Percentiles rank a stretch among this genome's conserved stretches.
These are phyloP conservation scores for Daldinia childiae DNA, from an alignment of 495 filamentous ascomycete species.

Conservation along the genomic window DNA sequence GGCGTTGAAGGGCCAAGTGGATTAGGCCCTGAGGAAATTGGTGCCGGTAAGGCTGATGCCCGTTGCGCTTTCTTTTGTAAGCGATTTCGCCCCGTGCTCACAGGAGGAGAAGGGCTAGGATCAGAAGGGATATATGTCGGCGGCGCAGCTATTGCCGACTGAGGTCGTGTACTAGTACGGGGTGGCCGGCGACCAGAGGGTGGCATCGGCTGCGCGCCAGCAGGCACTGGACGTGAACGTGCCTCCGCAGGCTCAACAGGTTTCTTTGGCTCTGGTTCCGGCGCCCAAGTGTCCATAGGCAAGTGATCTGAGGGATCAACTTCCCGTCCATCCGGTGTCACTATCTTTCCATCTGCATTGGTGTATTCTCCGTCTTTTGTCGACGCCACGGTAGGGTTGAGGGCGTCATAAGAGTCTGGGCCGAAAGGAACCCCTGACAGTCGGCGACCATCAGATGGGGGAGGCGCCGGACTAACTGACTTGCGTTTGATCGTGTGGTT, in stretches of 20 bases:
- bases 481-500: constrained; percentile 71
- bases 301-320: constrained; percentile 95
- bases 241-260: constrained; percentile 57
- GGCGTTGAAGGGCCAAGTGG: constrained; percentile 57
- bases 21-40: constrained; percentile 51
- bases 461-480: constrained; percentile 78
- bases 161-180: constrained; percentile 34
- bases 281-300: constrained; percentile 89
- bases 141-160: constrained; percentile 33
- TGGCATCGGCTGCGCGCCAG: constrained; percentile 59
- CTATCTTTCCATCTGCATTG: constrained; percentile 69
- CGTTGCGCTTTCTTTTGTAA: constrained; percentile 68
- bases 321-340: constrained; percentile 83
- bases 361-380: constrained; percentile 51
- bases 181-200: constrained; percentile 43
- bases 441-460: constrained; percentile 60
- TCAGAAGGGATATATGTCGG: constrained; percentile 46
- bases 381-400: constrained; percentile 67
- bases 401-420: constrained; percentile 83
- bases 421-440: constrained; percentile 80
- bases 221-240: constrained; percentile 53
- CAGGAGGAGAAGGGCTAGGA: constrained; percentile 35
- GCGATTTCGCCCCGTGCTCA: constrained; percentile 59
- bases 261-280: constrained; percentile 85
- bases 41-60: constrained; percentile 51